Percentiles rank a stretch among this genome's conserved stretches.
Evolutionary conservation across 305 asterid species (phyloP).

Genomic region (Fraxinus greggii): DNA sequence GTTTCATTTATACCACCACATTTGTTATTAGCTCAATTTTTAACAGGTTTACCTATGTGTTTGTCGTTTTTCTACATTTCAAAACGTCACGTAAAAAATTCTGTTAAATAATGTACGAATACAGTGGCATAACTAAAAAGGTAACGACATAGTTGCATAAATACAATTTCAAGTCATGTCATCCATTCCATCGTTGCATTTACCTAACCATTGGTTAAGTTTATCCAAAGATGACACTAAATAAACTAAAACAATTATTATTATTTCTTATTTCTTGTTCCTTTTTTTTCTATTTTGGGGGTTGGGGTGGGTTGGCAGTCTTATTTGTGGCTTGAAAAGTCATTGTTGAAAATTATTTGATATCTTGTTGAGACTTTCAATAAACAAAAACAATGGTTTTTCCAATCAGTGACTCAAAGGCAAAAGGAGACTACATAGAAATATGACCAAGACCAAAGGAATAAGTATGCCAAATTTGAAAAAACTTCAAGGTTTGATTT

Average conservation of each 20-base stretch:
- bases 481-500: background rate
- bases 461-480: background rate
- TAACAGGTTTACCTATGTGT: too few species aligned
- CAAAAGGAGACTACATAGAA: background rate
- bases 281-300: background rate
- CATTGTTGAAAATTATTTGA: constrained; percentile 2
- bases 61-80: too few species aligned
- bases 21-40: too few species aligned
- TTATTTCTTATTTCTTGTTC: background rate
- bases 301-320: background rate
- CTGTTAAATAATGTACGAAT: too few species aligned
- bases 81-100: too few species aligned
- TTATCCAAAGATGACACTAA: background rate
- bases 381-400: background rate
- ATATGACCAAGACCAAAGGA: constrained; percentile 11
- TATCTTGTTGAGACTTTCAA: background rate
- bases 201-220: background rate
- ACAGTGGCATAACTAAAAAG: too few species aligned
- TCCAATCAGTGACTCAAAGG: background rate
- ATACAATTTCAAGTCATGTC: background rate
- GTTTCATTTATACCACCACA: too few species aligned
- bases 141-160: too few species aligned
- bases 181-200: too few species aligned
- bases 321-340: constrained; percentile 21
- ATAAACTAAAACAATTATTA: background rate